Base-by-base conservation (phyloP, 495 filamentous ascomycete genomes). In the Penicillium parvum region DNA sequence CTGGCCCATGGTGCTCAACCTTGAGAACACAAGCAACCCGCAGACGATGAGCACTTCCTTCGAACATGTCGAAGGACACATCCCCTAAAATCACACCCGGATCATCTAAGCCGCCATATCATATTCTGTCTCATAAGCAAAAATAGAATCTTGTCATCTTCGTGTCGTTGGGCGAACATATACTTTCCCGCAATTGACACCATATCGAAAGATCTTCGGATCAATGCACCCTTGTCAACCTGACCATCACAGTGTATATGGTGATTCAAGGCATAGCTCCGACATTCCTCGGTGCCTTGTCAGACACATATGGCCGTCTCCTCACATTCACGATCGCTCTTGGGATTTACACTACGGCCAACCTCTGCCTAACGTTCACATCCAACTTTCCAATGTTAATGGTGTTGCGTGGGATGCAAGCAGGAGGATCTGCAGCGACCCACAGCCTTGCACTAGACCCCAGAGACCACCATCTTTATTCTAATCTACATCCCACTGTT, bases 111-210 rank as follows among this genome's bases (percentile, higher is more conserved):
- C 10, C 5, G 3, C 27, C 38, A 19, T 41, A 41, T 41, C 38
- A 41, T 19, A 32, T 41, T n/a, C n/a, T 41, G 11, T 41, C 27
- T 14, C 15, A 15, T 1, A 30, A 32, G n/a, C 38, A 41, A 41
- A 41, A 41, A 20, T 41, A 27, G 38, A 41, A 41, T 28, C 38
- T 41, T 23, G 28, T 41, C 38, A 41, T 41, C 23, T 23, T 41
- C 17, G 38, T 41, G 19, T 43, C 40, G 14, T 35, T 43, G 23
- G 40, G 30, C 40, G 11, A 43, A 28, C 21, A 43, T 43, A 3
- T 43, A 43, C n/a, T 43, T 43, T 16, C 40, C 40, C 12, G 40
- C 40, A 3, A 26, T 43, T n/a, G 16, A 36, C n/a, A 21, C 40
- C 11, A 36, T 43, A 18, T 26, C 40, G 2, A 8, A 21, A 1